phyloP scores from a whole-genome alignment of 768 basidiomycete genomes.

The Suillus clintonianus region DNA sequence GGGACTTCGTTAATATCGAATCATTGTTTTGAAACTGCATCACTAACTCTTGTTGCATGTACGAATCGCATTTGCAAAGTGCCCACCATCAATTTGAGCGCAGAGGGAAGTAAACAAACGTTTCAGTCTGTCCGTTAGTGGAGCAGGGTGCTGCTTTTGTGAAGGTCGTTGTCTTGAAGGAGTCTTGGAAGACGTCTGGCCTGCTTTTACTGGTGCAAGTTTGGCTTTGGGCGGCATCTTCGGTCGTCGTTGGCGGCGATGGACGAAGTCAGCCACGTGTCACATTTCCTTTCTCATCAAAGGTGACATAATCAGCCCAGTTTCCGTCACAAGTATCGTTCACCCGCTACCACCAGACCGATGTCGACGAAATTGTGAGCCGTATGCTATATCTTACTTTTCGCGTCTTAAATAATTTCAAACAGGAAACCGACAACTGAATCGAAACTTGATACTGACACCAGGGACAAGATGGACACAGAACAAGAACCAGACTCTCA shows the following conservation, averaged over 20 bases:
- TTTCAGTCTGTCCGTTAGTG: conserved; percentile 38
- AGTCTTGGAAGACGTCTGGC: conserved; percentile 4
- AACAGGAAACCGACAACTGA: conserved; percentile 11
- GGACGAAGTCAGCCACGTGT: not conserved
- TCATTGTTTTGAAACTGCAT: conserved; percentile 18
- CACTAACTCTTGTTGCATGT: conserved; percentile 88
- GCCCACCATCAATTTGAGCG: conserved; percentile 89
- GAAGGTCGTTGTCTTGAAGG: conserved; percentile 8
- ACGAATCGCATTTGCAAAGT: conserved; percentile 83
- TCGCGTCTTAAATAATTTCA: not conserved
- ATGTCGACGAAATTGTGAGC: conserved; percentile 1
- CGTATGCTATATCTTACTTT: no score
- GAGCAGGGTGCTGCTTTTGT: conserved; percentile 17
- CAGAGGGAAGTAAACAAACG: conserved; percentile 76
- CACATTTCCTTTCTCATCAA: not conserved
- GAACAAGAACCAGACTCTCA: conserved; percentile 42
- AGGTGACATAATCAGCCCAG: not conserved
- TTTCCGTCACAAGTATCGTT: not conserved
- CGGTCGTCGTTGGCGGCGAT: not conserved
- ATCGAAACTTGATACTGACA: conserved; percentile 26
- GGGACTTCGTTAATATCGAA: conserved; percentile 11
- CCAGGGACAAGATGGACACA: conserved; percentile 37
- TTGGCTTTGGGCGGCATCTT: conserved; percentile 27
- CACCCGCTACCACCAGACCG: not conserved
- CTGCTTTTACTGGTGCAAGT: not conserved